phyloP scores from a whole-genome alignment of 1,284 basidiomycete species.

The Volvariella surrecta region DNA sequence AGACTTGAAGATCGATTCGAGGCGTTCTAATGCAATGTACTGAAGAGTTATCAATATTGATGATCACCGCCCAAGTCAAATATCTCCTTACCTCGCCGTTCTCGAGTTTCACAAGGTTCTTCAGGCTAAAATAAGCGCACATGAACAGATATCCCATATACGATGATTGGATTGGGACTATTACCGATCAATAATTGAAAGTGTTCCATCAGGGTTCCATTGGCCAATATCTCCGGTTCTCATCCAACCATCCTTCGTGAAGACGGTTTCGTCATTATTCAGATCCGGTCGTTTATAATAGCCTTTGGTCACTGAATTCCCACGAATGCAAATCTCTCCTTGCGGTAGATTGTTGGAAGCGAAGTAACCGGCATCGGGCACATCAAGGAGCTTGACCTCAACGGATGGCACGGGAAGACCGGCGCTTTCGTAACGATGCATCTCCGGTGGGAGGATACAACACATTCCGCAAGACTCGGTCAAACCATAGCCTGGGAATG shows the following conservation, averaged over 20 bases:
- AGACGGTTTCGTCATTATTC: conserved; percentile 74
- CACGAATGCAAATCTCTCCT: conserved; percentile 82
- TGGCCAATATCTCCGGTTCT: conserved; percentile 84
- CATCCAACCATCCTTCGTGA: conserved; percentile 83
- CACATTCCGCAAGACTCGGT: conserved; percentile 91
- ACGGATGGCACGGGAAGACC: conserved; percentile 81
- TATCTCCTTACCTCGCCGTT: conserved; percentile 60
- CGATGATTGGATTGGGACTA: conserved; percentile 16
- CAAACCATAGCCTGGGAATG: conserved; percentile 78
- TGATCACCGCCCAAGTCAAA: not conserved
- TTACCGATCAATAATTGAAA: conserved; percentile 74
- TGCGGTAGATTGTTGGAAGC: conserved; percentile 58
- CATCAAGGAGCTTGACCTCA: conserved; percentile 85
- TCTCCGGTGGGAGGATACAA: conserved; percentile 72
- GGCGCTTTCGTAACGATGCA: conserved; percentile 70
- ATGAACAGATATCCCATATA: not conserved
- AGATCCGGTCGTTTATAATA: conserved; percentile 91
- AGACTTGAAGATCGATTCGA: conserved; percentile 87
- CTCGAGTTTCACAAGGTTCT: conserved; percentile 87
- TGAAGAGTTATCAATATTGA: conserved; percentile 18
- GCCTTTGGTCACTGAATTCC: conserved; percentile 62
- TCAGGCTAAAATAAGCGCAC: conserved; percentile 35
- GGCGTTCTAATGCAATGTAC: conserved; percentile 91
- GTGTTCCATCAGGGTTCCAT: conserved; percentile 84
- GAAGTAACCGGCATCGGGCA: conserved; percentile 75